Base-by-base conservation (phyloP, 768 basidiomycete genomes). In the Panaeolus cyanescens region DNA sequence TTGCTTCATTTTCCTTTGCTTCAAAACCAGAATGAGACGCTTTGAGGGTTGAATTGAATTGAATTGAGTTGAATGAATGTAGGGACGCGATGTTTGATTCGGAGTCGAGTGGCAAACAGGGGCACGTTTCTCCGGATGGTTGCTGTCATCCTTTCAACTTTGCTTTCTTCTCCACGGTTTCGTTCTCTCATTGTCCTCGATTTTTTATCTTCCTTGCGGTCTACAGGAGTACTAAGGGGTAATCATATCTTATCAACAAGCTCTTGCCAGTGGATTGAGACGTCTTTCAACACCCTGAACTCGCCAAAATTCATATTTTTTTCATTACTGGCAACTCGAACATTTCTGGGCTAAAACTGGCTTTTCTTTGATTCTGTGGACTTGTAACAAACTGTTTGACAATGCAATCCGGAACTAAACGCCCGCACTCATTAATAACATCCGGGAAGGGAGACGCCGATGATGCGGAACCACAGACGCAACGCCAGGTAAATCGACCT, bases 351-450 rank as follows among this genome's bases (percentile, higher is more conserved):
- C 22, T 8, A 42, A 6, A 42, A 19, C 25, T 42, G 6, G 33
- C 20, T 19, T 50, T 50, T n/a, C 25, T 15, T 50, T 4, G 12
- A 13, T 25, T 50, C 22, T 1, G 10, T 28, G 4, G 22, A 9
- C 4, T 50, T 40, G 12, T 50, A 22, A 22, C 45, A 50, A 34
- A 50, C 45, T 1, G 1, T 30, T 28, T 50, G 25, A 5, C 1
- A 28, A 50, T 50, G 45, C 45, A 50, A 50, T 50, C 45, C 45
- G 45, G 45, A 28, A 50, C 45, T 50, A 50, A 50, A 28, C 45
- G 45, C 28, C 25, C 45, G n/a, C 45, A 50, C 25, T 50, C 25
- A 28, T 50, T 28, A 28, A 40, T 40, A 40, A 50, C 22, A 13
- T 28, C 30, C 45, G 45, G 45, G 25, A 15, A 50, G 22, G 45